Percentiles rank a stretch among this genome's conserved stretches.
phyloP scores from a whole-genome alignment of 108 stramenopile species.

The Cylindrotheca closterium region DNA sequence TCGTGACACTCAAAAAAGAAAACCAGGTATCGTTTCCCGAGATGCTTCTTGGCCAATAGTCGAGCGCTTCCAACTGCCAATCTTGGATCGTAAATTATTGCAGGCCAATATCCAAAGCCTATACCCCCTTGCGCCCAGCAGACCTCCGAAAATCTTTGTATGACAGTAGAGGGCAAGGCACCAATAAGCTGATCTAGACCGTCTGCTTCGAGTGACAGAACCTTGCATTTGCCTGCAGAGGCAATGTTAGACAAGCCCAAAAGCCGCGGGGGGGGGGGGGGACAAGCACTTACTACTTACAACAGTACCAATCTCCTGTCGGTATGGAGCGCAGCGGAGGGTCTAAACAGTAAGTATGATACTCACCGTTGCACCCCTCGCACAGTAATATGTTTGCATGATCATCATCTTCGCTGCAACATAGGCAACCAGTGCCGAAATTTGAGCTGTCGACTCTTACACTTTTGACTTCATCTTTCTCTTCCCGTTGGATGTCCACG shows the following conservation, averaged over 20 bases:
- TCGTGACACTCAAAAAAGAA: constrained; percentile 87
- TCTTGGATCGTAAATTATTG: constrained; percentile 60
- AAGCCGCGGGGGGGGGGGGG: no score
- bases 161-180: constrained; percentile 61
- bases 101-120: constrained; percentile 75
- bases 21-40: constrained; percentile 78
- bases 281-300: constrained; percentile 60
- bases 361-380: constrained; percentile 81
- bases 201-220: constrained; percentile 36
- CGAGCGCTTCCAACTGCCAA: constrained; percentile 76
- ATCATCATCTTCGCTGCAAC: constrained; percentile 72
- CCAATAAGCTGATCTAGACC: constrained; percentile 64
- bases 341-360: constrained; percentile 68
- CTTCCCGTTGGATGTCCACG: neutral
- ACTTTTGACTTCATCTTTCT: constrained; percentile 1
- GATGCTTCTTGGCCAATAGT: constrained; percentile 69
- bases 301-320: constrained; percentile 78
- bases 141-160: constrained; percentile 79
- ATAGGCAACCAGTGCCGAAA: constrained; percentile 57
- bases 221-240: constrained; percentile 26
- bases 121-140: constrained; percentile 82
- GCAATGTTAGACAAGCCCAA: neutral
- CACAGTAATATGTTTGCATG: constrained; percentile 80
- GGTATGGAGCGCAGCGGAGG: constrained; percentile 60
- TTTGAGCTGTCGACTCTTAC: neutral